These are phyloP conservation scores for Hyphodiscus sp. DNA, from an alignment of 2,329 filamentous ascomycete genomes.

Conservation along the genomic window DNA sequence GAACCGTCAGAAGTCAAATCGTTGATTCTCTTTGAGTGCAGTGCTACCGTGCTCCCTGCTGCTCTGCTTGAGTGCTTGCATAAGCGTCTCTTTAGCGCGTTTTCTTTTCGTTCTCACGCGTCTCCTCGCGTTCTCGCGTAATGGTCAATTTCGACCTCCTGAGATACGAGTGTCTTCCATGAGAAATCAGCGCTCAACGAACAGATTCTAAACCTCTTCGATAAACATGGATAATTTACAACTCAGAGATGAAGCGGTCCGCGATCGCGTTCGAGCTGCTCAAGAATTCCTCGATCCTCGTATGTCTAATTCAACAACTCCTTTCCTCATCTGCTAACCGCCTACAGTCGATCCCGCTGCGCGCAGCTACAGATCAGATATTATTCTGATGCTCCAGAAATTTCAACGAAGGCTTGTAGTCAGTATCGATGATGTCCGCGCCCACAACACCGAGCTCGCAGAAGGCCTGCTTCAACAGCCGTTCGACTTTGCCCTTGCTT, in stretches of 20 bases:
- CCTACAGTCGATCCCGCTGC: slow-evolving; percentile 19
- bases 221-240: slow-evolving; percentile 58
- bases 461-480: slow-evolving; percentile 72
- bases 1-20: too few species aligned
- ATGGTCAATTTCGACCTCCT: too few species aligned
- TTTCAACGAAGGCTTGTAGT: slow-evolving; percentile 60
- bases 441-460: slow-evolving; percentile 79
- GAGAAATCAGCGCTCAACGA: neutral
- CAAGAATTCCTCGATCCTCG: slow-evolving; percentile 90
- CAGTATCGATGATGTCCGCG: slow-evolving; percentile 83
- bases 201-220: neutral
- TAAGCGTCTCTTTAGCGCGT: too few species aligned
- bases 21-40: too few species aligned
- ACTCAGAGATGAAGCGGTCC: slow-evolving; percentile 77
- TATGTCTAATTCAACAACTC: slow-evolving; percentile 40
- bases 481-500: slow-evolving; percentile 83
- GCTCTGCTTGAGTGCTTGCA: too few species aligned
- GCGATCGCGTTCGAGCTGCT: slow-evolving; percentile 79
- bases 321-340: slow-evolving; percentile 22
- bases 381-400: slow-evolving; percentile 69
- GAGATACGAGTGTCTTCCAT: too few species aligned
- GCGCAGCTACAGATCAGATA: slow-evolving; percentile 80
- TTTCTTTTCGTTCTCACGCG: too few species aligned
- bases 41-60: too few species aligned
- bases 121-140: too few species aligned